phyloP scores from a whole-genome alignment of 2,329 filamentous ascomycete genomes.

The Chaetomiaceae sp. region DNA sequence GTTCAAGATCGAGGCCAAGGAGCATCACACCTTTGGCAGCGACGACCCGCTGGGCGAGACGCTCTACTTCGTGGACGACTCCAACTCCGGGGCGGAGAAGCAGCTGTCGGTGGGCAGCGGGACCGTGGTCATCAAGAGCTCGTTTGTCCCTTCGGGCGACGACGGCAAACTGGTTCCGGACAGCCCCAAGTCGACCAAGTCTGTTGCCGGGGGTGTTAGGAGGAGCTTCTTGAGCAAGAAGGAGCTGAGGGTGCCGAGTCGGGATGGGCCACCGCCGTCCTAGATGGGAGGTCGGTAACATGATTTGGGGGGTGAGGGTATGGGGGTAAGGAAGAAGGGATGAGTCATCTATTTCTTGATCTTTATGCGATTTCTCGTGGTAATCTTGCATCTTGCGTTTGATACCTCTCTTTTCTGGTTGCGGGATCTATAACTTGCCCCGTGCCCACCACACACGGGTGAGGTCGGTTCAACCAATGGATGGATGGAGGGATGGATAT shows the following conservation, averaged over 20 bases:
- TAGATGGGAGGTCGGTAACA: not conserved
- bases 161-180: constrained; percentile 24
- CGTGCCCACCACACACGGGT: too few species aligned
- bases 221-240: constrained; percentile 9
- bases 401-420: too few species aligned
- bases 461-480: too few species aligned
- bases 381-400: too few species aligned
- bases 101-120: constrained; percentile 69
- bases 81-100: constrained; percentile 63
- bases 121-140: constrained; percentile 66
- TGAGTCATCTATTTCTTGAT: too few species aligned
- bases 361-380: too few species aligned
- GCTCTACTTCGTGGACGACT: constrained; percentile 88
- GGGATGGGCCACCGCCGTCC: constrained; percentile 6
- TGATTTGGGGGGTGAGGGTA: too few species aligned
- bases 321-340: not conserved
- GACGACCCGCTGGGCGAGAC: constrained; percentile 81
- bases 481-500: too few species aligned
- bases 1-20: constrained; percentile 82
- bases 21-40: constrained; percentile 77
- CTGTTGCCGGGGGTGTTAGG: not conserved
- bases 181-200: constrained; percentile 14
- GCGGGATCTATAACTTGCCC: too few species aligned
- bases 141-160: constrained; percentile 48
- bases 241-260: constrained; percentile 7